Base-by-base conservation (phyloP, 768 basidiomycete species). In the Amanita pallidorosea region DNA sequence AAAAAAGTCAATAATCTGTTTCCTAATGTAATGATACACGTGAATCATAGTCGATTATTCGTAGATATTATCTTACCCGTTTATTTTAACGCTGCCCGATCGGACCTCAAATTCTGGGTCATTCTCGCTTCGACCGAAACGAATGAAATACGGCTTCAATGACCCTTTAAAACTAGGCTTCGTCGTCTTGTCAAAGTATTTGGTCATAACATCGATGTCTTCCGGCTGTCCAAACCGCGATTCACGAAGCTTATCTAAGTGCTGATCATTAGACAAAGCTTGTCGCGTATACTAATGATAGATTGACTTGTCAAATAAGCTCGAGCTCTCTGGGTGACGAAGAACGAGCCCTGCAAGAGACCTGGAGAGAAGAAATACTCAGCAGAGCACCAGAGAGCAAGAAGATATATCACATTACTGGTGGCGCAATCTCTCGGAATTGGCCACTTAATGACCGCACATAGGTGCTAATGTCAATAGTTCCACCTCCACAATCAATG, bases 181-280 rank as follows among this genome's bases (percentile, higher is more conserved):
- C 1, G 74, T 71, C 2, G 68, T 65, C 52, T 66, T 71, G 55
- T 79, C 76, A 48, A 79, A 80, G 40, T 61, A 63, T 4, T 9
- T 47, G n/a, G 33, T 22, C 46, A 47, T 47, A 13, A 34, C 18
- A 3, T 47, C 33, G 2, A 47, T 47, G 33, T 47, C 46, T 31
- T 20, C n/a, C 5, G 15, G 15, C 3, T n/a, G 18, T 36, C 46
- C 46, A 34, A 20, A 47, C 5, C 18, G 8, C 33, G 46, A 47
- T 22, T 13, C 34, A 8, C 34, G 29, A 36, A 47, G 46, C n/a
- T 22, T 47, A 12, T 22, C 46, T 47, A 36, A 8, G 29, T 5
- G 13, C 5, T 15, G 31, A 29, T 25, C 11, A 31, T 29, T 45
- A 45, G n/a, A 47, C 23, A 8, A 20, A 13, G 9, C 4, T 35